Base-by-base conservation (phyloP, 129 eudicot species). In the Arctium minus region DNA sequence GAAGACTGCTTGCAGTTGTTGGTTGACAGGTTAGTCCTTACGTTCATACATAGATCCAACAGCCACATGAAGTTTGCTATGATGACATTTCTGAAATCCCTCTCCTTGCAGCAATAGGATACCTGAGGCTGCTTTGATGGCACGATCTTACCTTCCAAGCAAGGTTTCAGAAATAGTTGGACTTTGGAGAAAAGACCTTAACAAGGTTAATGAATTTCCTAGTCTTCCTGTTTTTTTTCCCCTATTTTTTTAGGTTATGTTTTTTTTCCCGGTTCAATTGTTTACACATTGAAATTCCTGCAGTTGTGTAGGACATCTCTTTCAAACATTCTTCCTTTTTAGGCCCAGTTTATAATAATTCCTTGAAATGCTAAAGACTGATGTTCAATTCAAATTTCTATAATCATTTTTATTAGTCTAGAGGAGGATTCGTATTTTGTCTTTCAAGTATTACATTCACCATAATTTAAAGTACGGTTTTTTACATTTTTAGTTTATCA, bases 91-190 rank as follows among this genome's bases (percentile, higher is more conserved):
- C 81, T 76, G 80, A 87, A 76, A 18, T 50, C 17, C 9, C 33
- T 70, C 42, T 83, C 67, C 40, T 53, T 83, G 74, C 97, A 96
- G 99, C 85, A 90, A 96, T 86, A 95, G 99, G 87, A 93, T 96
- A 84, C 99, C 99, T 13, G 99, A 96, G 80, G 99, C 99, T 89
- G 99, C 99, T 77, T 72, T 96, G 79, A 96, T 96, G 99, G 99
- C 99, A 42, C 90, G 99, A 67, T 96, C 98, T 18, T 96, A 96
- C 84, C 98, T 96, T 80, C 99, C 99, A 39, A 96, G 99, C 87
- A 96, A 93, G 85, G 99, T 96, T 83, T 93, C 99, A 77, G 98
- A 96, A 85, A 89, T 96, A 73, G 98, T 96, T 76, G 93, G 93
- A 50, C 83, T 96, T 70, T 96, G 99, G 98, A 96, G 98, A 87